Percentiles rank a stretch among this genome's conserved stretches.
Conservation (phyloP, 106 monocot genomes). For the Narthecium ossifragum region DNA sequence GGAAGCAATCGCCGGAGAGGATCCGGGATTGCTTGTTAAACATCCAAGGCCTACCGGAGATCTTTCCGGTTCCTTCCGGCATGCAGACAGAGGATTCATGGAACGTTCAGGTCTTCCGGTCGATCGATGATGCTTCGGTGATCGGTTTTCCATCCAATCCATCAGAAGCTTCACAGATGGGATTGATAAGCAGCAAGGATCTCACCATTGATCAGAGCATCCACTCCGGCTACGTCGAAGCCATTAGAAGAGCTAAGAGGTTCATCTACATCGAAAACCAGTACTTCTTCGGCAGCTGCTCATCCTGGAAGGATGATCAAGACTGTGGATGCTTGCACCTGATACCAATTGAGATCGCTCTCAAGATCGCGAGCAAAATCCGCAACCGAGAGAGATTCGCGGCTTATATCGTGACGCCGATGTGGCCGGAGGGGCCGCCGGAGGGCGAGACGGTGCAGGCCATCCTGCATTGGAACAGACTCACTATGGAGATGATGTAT, state of each 20-base stretch:
- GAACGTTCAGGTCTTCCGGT: slow-evolving; percentile 80
- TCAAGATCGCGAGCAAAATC: slow-evolving; percentile 52
- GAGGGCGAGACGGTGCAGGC: slow-evolving; percentile 49
- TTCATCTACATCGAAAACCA: slow-evolving; percentile 92
- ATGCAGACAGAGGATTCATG: slow-evolving; percentile 11
- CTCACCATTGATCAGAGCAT: slow-evolving; percentile 57
- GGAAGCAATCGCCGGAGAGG: no score
- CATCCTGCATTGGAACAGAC: slow-evolving; percentile 55
- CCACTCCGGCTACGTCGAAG: slow-evolving; percentile 56
- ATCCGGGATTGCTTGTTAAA: background rate
- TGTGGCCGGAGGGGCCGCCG: slow-evolving; percentile 65
- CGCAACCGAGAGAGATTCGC: slow-evolving; percentile 30
- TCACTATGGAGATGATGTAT: slow-evolving; percentile 62
- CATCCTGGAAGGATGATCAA: slow-evolving; percentile 43
- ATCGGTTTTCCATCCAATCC: no score
- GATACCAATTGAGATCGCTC: slow-evolving; percentile 49
- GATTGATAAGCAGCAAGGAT: slow-evolving; percentile 7
- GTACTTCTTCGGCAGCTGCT: slow-evolving; percentile 78
- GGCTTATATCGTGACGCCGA: slow-evolving; percentile 46
- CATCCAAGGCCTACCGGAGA: background rate
- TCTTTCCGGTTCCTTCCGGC: background rate
- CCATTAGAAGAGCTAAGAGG: slow-evolving; percentile 57
- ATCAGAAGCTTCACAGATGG: no score
- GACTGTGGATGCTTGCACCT: slow-evolving; percentile 60
- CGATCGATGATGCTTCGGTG: slow-evolving; percentile 64